A percentile compares a stretch with the other conserved stretches of the same genome.
phyloP scores from a whole-genome alignment of 202 grass and related monocot genomes.

The Digitaria exilis region DNA sequence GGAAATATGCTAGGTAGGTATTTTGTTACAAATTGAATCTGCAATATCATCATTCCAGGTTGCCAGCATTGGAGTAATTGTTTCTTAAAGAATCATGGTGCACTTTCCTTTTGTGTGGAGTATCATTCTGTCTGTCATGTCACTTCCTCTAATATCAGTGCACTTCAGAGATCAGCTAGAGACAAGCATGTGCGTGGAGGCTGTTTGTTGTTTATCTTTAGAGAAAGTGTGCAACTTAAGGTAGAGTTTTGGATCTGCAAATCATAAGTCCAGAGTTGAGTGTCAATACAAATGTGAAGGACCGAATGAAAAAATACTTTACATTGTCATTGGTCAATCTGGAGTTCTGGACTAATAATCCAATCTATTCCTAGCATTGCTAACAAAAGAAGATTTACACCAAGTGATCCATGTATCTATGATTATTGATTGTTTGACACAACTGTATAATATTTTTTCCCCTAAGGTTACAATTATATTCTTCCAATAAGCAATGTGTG shows the following conservation, averaged over 20 bases:
- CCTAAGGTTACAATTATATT: not conserved
- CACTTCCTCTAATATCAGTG: not conserved
- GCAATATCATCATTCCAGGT: not conserved
- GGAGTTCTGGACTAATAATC: not conserved
- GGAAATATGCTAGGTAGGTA: slow-evolving; percentile 70
- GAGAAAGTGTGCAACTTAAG: not conserved
- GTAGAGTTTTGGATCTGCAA: not conserved
- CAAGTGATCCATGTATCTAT: not conserved
- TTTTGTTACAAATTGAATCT: slow-evolving; percentile 15
- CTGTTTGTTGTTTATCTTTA: not conserved
- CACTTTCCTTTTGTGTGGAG: not conserved
- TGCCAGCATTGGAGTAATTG: not conserved
- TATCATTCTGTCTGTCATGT: not conserved
- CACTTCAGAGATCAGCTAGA: not conserved
- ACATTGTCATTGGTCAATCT: not conserved
- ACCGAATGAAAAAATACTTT: not conserved
- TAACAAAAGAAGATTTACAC: not conserved
- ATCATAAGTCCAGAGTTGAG: not conserved
- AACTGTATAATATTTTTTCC: not conserved
- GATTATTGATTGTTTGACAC: slow-evolving; percentile 6
- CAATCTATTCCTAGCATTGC: not conserved
- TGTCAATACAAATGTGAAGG: not conserved
- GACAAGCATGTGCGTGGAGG: not conserved
- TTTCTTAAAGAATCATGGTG: not conserved
- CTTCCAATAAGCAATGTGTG: not conserved